Evolutionary conservation across 306 rosid genomes (phyloP).

Genomic region (Cicer pinnatifidum): DNA sequence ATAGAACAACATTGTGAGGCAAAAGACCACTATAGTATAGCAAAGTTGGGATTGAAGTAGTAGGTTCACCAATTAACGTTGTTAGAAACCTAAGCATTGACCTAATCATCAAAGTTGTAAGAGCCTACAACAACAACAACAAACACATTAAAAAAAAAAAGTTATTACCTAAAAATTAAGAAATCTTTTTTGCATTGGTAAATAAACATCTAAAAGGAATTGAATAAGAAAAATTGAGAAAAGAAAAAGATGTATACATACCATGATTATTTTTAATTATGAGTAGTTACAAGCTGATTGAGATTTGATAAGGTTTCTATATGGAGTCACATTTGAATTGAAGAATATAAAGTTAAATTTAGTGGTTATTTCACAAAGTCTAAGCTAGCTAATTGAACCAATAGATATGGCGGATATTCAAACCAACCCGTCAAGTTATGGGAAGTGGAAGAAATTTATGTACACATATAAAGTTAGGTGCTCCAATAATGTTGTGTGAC

Average conservation of each 20-base stretch:
- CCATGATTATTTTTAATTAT: conserved; percentile 48
- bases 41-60: conserved; percentile 59
- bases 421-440: conserved; percentile 49
- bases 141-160: not conserved
- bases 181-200: not conserved
- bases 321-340: conserved; percentile 7
- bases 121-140: conserved; percentile 54
- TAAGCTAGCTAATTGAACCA: not conserved
- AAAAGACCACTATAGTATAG: conserved; percentile 67
- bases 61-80: conserved; percentile 58
- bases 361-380: not conserved
- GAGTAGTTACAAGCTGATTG: too few species aligned
- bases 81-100: conserved; percentile 61
- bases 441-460: not conserved
- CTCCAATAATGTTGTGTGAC: too few species aligned
- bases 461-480: not conserved
- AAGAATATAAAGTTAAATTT: not conserved
- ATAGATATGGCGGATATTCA: conserved; percentile 50
- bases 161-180: not conserved
- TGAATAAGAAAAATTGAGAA: not conserved
- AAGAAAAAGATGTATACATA: conserved; percentile 38
- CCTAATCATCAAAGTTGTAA: conserved; percentile 62
- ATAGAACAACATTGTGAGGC: conserved; percentile 54
- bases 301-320: not conserved
- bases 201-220: not conserved